These are phyloP conservation scores for Bertia moriformis DNA, from an alignment of 2,329 filamentous ascomycete species.

Conservation along the genomic window DNA sequence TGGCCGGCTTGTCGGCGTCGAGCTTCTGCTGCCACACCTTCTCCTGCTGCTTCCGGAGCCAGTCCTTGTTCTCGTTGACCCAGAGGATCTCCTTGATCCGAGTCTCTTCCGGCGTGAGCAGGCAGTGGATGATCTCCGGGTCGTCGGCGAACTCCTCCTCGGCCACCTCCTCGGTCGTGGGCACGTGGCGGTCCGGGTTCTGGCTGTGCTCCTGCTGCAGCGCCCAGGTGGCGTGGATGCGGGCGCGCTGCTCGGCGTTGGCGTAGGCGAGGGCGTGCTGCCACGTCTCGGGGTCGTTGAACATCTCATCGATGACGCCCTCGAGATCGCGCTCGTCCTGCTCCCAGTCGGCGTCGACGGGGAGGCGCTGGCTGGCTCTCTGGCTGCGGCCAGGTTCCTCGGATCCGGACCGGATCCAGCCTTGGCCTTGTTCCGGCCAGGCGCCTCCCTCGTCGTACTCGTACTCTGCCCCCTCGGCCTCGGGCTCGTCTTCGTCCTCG, in stretches of 20 bases:
- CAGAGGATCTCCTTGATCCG: constrained; percentile 81
- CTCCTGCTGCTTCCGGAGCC: constrained; percentile 72
- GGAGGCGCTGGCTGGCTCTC: constrained; percentile 29
- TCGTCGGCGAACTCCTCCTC: constrained; percentile 82
- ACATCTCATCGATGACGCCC: constrained; percentile 54
- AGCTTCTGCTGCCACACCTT: constrained; percentile 65
- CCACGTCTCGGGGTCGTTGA: constrained; percentile 44
- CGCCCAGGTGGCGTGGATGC: constrained; percentile 35
- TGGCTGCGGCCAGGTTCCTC: constrained; percentile 9
- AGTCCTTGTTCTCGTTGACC: constrained; percentile 90
- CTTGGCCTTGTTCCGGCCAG: too few relatives aligned
- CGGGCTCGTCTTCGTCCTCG: constrained; percentile 4
- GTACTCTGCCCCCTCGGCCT: constrained; percentile 2
- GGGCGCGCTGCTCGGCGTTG: constrained; percentile 37
- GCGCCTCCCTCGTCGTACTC: not conserved
- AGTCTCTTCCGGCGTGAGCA: constrained; percentile 60
- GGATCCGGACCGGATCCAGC: too few relatives aligned
- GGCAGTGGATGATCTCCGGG: constrained; percentile 68
- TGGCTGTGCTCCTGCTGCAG: constrained; percentile 29
- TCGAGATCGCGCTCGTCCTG: constrained; percentile 52
- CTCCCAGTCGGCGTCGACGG: constrained; percentile 47
- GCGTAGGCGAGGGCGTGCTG: constrained; percentile 43
- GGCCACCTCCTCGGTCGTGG: constrained; percentile 51
- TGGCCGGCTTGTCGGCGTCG: constrained; percentile 32
- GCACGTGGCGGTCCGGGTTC: constrained; percentile 30